Evolutionary conservation across 164 flowering plant species (phyloP).

Genomic region (Echeveria elegans): DNA sequence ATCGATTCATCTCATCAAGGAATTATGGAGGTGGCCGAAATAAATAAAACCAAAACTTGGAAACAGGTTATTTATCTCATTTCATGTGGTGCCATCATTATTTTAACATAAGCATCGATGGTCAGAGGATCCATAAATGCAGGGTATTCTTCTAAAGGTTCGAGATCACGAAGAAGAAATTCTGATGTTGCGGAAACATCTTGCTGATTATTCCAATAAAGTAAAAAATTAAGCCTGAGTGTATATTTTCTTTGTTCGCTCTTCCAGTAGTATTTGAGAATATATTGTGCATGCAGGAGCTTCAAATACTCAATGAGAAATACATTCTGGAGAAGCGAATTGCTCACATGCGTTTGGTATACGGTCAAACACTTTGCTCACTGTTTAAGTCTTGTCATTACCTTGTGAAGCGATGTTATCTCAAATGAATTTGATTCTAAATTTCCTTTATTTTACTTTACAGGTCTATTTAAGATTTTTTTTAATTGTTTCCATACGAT

Average conservation of each 20-base stretch:
- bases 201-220: slow-evolving; percentile 75
- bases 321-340: slow-evolving; percentile 81
- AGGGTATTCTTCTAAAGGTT: slow-evolving; percentile 57
- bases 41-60: slow-evolving; percentile 35
- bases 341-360: slow-evolving; percentile 81
- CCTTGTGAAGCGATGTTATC: background rate
- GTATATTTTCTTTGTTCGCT: background rate
- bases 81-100: background rate
- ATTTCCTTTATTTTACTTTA: background rate
- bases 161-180: slow-evolving; percentile 85
- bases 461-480: background rate
- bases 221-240: slow-evolving; percentile 22
- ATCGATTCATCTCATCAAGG: slow-evolving; percentile 43
- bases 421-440: background rate
- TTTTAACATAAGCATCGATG: background rate
- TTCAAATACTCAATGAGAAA: slow-evolving; percentile 81
- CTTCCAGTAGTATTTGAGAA: slow-evolving; percentile 1
- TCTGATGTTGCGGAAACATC: slow-evolving; percentile 59
- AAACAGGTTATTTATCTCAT: slow-evolving; percentile 52
- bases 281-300: slow-evolving; percentile 42
- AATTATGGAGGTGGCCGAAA: slow-evolving; percentile 47
- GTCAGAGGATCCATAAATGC: slow-evolving; percentile 10
- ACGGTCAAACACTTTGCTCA: slow-evolving; percentile 14
- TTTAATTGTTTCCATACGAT: background rate
- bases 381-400: too few species aligned